A percentile compares a stretch with the other conserved stretches of the same genome.
Evolutionary conservation across 306 rosid species (phyloP).

Genomic region (Fragaria vesca): DNA sequence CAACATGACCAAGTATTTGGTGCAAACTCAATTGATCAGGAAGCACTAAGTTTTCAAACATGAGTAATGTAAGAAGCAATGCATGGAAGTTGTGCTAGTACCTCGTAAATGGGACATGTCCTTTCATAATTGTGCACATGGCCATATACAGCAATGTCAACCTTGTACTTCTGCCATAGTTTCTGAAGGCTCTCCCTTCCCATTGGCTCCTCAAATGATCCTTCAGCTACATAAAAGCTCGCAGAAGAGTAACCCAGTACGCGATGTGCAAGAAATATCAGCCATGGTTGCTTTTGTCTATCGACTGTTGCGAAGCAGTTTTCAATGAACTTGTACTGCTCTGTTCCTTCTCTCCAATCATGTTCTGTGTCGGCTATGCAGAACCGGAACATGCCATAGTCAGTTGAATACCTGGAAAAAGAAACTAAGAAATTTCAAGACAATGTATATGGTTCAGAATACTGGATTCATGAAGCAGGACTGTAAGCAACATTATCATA

Average conservation of each 20-base stretch:
- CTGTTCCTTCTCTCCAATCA: conserved; percentile 92
- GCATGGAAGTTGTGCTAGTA: conserved; percentile 11
- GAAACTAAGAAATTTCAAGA: conserved; percentile 5
- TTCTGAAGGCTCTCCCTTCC: conserved; percentile 91
- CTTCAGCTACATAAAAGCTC: conserved; percentile 69
- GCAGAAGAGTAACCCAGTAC: conserved; percentile 90
- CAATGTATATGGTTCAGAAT: not conserved
- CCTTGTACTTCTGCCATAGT: conserved; percentile 96
- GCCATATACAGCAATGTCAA: conserved; percentile 86
- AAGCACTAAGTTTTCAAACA: not conserved
- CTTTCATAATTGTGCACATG: conserved; percentile 97
- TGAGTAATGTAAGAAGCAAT: not conserved
- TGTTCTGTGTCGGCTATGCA: conserved; percentile 93
- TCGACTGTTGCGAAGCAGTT: conserved; percentile 83
- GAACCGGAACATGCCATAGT: conserved; percentile 93
- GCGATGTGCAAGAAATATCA: conserved; percentile 89
- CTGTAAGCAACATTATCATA: not conserved
- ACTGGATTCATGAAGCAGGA: not conserved
- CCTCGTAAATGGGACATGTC: conserved; percentile 92
- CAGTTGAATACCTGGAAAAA: conserved; percentile 64
- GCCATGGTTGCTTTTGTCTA: conserved; percentile 95
- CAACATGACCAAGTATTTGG: not conserved
- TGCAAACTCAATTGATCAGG: not conserved
- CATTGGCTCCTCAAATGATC: conserved; percentile 96
- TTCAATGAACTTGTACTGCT: conserved; percentile 81